Percentiles rank a stretch among this genome's conserved stretches.
These are phyloP conservation scores for Aspergillus novofumigatus DNA, from an alignment of 2,329 filamentous ascomycete species.

Conservation along the genomic window DNA sequence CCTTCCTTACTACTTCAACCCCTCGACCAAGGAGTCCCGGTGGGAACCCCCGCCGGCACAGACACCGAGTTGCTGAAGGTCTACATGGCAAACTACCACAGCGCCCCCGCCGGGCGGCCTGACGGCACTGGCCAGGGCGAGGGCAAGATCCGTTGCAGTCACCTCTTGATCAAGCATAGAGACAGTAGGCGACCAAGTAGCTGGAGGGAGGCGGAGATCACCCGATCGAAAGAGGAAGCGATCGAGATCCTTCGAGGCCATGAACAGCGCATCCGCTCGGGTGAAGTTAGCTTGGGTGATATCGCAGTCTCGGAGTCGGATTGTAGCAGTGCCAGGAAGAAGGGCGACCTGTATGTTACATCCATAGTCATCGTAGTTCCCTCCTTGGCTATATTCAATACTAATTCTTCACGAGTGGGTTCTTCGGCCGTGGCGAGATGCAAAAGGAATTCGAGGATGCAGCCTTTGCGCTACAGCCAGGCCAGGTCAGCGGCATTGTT, in stretches of 20 bases:
- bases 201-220: conserved; percentile 90
- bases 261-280: conserved; percentile 69
- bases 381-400: neutral
- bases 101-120: conserved; percentile 41
- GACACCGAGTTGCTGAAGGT: conserved; percentile 88
- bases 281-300: conserved; percentile 68
- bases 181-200: conserved; percentile 84
- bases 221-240: conserved; percentile 82
- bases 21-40: conserved; percentile 76
- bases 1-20: conserved; percentile 98
- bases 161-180: conserved; percentile 89
- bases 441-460: conserved; percentile 98
- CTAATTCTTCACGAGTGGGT: conserved; percentile 55
- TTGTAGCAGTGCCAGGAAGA: conserved; percentile 91
- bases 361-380: neutral
- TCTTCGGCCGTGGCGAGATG: conserved; percentile 94
- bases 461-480: conserved; percentile 81
- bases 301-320: conserved; percentile 87
- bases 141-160: conserved; percentile 89
- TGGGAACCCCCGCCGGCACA: conserved; percentile 87
- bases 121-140: conserved; percentile 45
- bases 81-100: conserved; percentile 90
- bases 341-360: conserved; percentile 71
- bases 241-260: conserved; percentile 69
- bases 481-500: conserved; percentile 80